Conservation (phyloP, 2,329 filamentous ascomycete species). For the Magnaporthiopsis rhizophila region DNA sequence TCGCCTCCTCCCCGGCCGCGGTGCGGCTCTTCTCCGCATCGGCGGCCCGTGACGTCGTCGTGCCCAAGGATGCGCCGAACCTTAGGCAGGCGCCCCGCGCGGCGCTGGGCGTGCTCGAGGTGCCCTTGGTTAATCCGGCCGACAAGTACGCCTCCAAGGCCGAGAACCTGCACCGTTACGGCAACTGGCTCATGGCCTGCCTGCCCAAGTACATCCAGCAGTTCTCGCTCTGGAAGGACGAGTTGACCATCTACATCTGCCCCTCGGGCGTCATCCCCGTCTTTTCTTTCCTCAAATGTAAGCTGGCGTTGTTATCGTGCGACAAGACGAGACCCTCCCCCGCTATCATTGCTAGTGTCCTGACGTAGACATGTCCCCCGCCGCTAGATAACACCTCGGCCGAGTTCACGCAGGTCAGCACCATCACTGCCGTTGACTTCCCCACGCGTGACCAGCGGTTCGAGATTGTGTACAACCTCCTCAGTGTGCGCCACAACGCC, state of each 20-base stretch:
- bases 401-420: slow-evolving; percentile 89
- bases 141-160: slow-evolving; percentile 88
- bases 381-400: slow-evolving; percentile 82
- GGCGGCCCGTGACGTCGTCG: slow-evolving; percentile 19
- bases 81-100: slow-evolving; percentile 56
- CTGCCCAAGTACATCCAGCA: slow-evolving; percentile 98
- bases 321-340: background rate
- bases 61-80: slow-evolving; percentile 53
- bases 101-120: slow-evolving; percentile 57
- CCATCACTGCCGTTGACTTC: slow-evolving; percentile 92
- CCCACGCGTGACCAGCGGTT: slow-evolving; percentile 93
- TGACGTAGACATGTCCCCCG: background rate
- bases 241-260: slow-evolving; percentile 88
- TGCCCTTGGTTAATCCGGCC: slow-evolving; percentile 77
- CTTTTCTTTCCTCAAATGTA: slow-evolving; percentile 85
- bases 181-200: slow-evolving; percentile 92
- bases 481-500: slow-evolving; percentile 92
- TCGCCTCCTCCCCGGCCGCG: slow-evolving; percentile 17
- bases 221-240: slow-evolving; percentile 99
- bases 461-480: slow-evolving; percentile 95
- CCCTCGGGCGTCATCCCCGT: slow-evolving; percentile 84
- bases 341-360: background rate
- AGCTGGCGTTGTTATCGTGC: slow-evolving; percentile 14
- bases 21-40: slow-evolving; percentile 40
- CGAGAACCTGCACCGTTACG: slow-evolving; percentile 85